Evolutionary conservation across 164 flowering plant species (phyloP).

Genomic region (Litsea cubeba): DNA sequence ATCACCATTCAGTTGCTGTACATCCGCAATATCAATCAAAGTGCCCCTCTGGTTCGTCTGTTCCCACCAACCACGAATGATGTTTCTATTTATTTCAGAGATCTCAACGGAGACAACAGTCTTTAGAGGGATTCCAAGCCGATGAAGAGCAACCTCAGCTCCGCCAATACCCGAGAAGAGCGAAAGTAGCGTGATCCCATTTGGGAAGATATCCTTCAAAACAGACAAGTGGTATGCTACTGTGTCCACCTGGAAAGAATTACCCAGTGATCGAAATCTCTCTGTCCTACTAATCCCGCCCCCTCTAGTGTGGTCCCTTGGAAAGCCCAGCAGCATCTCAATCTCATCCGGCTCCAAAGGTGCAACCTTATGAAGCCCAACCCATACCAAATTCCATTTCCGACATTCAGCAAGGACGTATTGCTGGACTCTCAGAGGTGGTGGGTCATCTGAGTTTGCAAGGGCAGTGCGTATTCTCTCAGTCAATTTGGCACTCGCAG

Average conservation of each 20-base stretch:
- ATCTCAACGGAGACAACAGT: slow-evolving; percentile 81
- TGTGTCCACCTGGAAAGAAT: slow-evolving; percentile 41
- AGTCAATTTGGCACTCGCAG: slow-evolving; percentile 69
- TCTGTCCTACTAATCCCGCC: slow-evolving; percentile 30
- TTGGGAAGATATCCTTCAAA: slow-evolving; percentile 25
- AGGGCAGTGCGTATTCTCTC: slow-evolving; percentile 68
- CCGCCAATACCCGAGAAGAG: slow-evolving; percentile 48
- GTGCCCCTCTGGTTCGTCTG: slow-evolving; percentile 30
- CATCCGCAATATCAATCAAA: slow-evolving; percentile 24
- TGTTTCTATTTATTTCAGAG: slow-evolving; percentile 64
- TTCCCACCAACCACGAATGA: slow-evolving; percentile 49
- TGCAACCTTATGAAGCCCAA: slow-evolving; percentile 79
- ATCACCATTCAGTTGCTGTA: slow-evolving; percentile 15
- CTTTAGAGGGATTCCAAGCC: slow-evolving; percentile 75
- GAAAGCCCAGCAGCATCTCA: slow-evolving; percentile 34
- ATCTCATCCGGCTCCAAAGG: slow-evolving; percentile 60
- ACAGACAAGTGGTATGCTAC: slow-evolving; percentile 41
- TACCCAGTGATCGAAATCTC: slow-evolving; percentile 27
- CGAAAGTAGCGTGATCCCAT: slow-evolving; percentile 29
- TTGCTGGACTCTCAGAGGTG: slow-evolving; percentile 55
- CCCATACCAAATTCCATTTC: slow-evolving; percentile 97
- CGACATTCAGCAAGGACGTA: slow-evolving; percentile 61
- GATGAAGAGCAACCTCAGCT: slow-evolving; percentile 63
- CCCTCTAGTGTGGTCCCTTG: slow-evolving; percentile 33
- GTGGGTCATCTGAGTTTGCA: slow-evolving; percentile 44